phyloP scores from a whole-genome alignment of 169 alveolate species.

The Cardiosporidium cionae region DNA sequence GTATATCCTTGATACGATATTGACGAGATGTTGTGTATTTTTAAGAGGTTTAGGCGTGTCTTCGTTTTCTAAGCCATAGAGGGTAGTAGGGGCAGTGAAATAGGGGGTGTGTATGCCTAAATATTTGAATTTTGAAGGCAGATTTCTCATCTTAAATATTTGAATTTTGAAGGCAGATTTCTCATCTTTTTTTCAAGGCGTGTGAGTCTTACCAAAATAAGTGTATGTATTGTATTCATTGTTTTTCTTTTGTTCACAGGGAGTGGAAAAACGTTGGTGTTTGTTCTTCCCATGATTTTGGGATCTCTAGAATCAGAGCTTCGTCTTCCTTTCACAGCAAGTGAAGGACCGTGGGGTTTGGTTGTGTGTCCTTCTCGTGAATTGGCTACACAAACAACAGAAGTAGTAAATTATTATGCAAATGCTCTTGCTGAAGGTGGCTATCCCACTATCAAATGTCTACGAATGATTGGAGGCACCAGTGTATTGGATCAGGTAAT shows the following conservation, averaged over 20 bases:
- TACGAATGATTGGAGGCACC: constrained; percentile 72
- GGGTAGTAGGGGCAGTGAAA: too few relatives aligned
- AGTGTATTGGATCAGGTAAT: constrained; percentile 51
- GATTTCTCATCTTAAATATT: too few relatives aligned
- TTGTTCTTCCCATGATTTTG: constrained; percentile 81
- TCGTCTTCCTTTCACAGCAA: constrained; percentile 50
- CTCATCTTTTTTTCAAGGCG: too few relatives aligned
- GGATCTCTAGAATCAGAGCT: constrained; percentile 70
- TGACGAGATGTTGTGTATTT: neutral
- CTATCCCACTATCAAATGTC: constrained; percentile 49
- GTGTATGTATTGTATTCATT: too few relatives aligned
- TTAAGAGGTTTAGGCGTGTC: too few relatives aligned
- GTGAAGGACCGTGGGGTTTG: constrained; percentile 85
- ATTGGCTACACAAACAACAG: constrained; percentile 82
- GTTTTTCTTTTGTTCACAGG: constrained; percentile 17
- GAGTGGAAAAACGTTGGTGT: constrained; percentile 85
- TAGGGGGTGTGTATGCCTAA: too few relatives aligned
- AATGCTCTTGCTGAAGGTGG: constrained; percentile 44
- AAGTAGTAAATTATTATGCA: constrained; percentile 58
- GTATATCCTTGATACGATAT: neutral
- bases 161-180: too few relatives aligned
- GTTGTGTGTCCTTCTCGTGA: constrained; percentile 88
- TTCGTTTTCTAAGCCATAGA: too few relatives aligned
- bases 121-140: too few relatives aligned
- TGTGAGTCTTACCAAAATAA: too few relatives aligned